Evolutionary conservation across 352 stramenopile species (phyloP).

Genomic region (Globisporangium camurandrum): DNA sequence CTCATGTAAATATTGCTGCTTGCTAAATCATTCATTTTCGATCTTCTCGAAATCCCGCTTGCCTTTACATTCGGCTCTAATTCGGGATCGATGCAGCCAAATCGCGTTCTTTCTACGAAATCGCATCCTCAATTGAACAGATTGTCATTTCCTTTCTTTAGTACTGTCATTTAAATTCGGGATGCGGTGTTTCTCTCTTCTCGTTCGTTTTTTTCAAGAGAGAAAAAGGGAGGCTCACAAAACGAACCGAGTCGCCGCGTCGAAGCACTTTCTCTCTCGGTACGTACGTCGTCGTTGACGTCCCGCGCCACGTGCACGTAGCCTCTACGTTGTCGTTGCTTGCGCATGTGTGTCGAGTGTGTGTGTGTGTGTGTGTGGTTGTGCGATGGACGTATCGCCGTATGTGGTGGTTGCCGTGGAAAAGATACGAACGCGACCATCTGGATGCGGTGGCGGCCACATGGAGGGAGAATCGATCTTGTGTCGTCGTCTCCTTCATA

Average conservation of each 20-base stretch:
- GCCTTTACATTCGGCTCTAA: neutral
- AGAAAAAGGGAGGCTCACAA: slow-evolving; percentile 9
- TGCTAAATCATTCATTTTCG: no score
- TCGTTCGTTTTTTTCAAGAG: neutral
- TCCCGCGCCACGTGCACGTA: no score
- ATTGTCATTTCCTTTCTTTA: no score
- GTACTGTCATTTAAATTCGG: no score
- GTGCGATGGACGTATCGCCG: neutral
- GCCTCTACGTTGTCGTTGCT: neutral
- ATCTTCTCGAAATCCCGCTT: neutral
- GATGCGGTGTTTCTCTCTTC: neutral
- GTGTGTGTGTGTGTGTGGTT: neutral
- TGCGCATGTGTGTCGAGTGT: neutral
- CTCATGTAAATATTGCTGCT: no score
- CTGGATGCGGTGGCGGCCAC: no score
- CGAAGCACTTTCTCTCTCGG: slow-evolving; percentile 2
- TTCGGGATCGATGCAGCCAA: neutral
- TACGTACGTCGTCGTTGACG: no score
- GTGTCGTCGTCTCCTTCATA: no score
- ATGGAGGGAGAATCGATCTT: no score
- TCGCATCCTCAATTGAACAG: no score
- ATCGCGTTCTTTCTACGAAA: neutral
- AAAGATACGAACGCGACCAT: no score
- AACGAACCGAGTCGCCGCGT: slow-evolving; percentile 8
- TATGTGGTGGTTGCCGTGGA: no score